Percentiles rank a stretch among this genome's conserved stretches.
Evolutionary conservation across 2,329 filamentous ascomycete genomes (phyloP).

Genomic region (Chaetomiaceae sp.): DNA sequence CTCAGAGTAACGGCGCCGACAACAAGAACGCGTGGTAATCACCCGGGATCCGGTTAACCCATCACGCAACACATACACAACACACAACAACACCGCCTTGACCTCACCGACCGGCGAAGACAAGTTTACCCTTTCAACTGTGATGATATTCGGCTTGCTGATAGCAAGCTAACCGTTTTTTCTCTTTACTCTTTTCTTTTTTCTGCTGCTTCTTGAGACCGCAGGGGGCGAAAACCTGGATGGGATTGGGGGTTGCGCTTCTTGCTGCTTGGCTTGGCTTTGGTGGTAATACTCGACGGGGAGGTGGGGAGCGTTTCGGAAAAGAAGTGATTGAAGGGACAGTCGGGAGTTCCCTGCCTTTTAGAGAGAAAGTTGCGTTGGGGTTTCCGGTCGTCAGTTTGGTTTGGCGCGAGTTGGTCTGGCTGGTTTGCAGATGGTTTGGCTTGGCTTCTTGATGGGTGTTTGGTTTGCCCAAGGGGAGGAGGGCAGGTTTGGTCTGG

Average conservation of each 20-base stretch:
- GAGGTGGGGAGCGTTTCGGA: constrained; percentile 1
- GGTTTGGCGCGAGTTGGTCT: no score
- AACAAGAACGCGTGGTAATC: no score
- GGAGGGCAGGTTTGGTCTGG: no score
- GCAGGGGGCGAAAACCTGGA: neutral
- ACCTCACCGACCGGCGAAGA: neutral
- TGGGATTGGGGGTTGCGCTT: constrained; percentile 1
- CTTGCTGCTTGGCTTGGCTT: constrained; percentile 3
- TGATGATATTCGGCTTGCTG: constrained; percentile 4
- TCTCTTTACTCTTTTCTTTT: constrained; percentile 2
- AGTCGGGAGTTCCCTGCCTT: no score
- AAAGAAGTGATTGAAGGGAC: neutral
- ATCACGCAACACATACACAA: neutral
- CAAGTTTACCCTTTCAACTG: constrained; percentile 1
- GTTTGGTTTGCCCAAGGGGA: no score
- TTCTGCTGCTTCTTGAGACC: no score
- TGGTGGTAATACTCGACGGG: neutral
- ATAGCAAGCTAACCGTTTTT: neutral
- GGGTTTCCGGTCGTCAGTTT: no score
- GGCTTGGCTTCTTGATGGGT: no score
- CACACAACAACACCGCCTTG: neutral
- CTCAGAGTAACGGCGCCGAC: no score
- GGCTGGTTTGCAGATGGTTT: no score
- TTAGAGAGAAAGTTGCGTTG: constrained; percentile 1
- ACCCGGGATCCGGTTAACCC: neutral